Base-by-base conservation (phyloP, 345 rosid species). In the Linum lewisii region DNA sequence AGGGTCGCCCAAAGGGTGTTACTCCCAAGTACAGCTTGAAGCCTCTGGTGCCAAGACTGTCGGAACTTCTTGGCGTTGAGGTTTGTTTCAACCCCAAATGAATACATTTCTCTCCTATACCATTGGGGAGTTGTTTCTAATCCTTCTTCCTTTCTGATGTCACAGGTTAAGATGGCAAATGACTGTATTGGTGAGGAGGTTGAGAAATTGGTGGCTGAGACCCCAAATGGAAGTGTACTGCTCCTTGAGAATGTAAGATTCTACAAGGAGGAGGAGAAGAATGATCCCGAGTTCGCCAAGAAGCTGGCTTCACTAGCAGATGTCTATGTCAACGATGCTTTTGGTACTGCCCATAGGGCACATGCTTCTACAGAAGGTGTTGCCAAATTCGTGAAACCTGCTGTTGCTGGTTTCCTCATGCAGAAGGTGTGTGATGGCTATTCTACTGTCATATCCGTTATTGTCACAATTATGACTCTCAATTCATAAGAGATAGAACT, bases 1-100 rank as follows among this genome's bases (percentile, higher is more conserved):
- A 88, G 96, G 97, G 97, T 45, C 87, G 97, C 24, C 97, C 97
- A 16, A 90, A 90, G 81, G 97, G 97, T 69, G 91, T 85, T 21
- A 87, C 94, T 10, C 94, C 97, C 19, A 90, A 90, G 71, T 90
- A 82, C 77, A 90, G 97, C 69, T 81, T 90, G 83, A 79, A 86
- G 79, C 97, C 97, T 74, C 89, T 90, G 59, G 95, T 84, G 50
- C 95, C 91, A 7, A 83, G 97, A 63, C 69, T 90, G 21, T 87
- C 95, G 57, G 91, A 87, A 74, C 91, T 85, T 57, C 95, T 90
- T 64, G 97, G 87, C 42, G 65, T 84, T 6, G 77, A 87, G 93
- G 90, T 88, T 57, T 57, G 62, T 59, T 18, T 42, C 42, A 29
- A 29, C 56, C 21, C 32, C 56, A n/a, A 45, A 23, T 64, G 22